Base-by-base conservation (phyloP, 768 basidiomycete genomes). In the Russula brevipes region DNA sequence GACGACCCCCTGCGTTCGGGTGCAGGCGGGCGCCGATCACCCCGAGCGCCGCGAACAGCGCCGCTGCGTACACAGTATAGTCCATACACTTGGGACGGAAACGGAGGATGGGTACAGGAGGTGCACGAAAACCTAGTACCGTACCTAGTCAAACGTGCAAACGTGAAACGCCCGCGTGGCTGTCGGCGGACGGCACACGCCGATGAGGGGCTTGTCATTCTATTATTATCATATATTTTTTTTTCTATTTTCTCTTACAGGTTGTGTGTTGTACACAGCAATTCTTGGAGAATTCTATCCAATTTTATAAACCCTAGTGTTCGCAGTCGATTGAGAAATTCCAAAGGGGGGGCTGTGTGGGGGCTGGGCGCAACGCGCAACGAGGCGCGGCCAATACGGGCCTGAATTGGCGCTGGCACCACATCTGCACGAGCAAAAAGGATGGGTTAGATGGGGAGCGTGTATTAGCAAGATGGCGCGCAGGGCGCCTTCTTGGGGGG, bases 261-360 rank as follows among this genome's bases (percentile, higher is more conserved):
- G 9, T 45, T 12, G n/a, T 30, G 51, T 17, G 2, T 41, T 33
- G 17, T 38, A 24, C 24, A 24, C 24, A 24, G 24, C 24, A 24
- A 24, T 24, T 24, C 24, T 24, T 24, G 24, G 24, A 24, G 24
- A 24, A 24, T 24, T 24, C 24, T 24, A 24, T 24, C 24, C 24
- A 24, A 24, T 24, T 24, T 24, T 24, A 51, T 30, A 51, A 16
- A 47, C 31, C 14, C 19, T 14, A 31, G 30, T 4, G 10, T 12
- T 14, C 38, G 14, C 31, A 61, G 35, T 44, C 47, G 33, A 55
- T 64, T 64, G 35, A 49, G 49, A 60, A 64, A 55, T 60, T 60
- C 58, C 12, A 47, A 4, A 5, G 31, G 47, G 60, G n/a, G 19
- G 61, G 58, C 58, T 30, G 53, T 62, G 49, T n/a, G 46, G 7